Evolutionary conservation across 768 basidiomycete genomes (phyloP).

Genomic region (Chalciporus chontae): DNA sequence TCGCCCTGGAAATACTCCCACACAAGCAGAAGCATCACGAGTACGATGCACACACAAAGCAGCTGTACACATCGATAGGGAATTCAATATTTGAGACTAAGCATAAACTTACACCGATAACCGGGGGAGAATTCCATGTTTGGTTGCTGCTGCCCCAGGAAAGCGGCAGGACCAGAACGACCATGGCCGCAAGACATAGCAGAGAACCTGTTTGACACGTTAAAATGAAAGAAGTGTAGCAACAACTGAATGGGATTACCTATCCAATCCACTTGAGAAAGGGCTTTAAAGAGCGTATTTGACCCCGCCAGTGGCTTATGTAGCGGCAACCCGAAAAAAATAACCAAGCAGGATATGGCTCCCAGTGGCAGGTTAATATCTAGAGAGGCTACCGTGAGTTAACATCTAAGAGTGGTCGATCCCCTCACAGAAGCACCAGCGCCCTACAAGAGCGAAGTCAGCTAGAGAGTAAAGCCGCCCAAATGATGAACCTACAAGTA

Average conservation of each 20-base stretch:
- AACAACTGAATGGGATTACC: neutral
- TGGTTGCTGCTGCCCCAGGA: slow-evolving; percentile 3
- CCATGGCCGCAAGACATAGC: slow-evolving; percentile 9
- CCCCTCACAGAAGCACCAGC: slow-evolving; percentile 18
- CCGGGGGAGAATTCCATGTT: slow-evolving; percentile 9
- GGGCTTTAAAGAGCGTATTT: neutral
- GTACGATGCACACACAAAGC: slow-evolving; percentile 8
- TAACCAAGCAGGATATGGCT: slow-evolving; percentile 4
- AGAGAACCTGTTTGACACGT: slow-evolving; percentile 8
- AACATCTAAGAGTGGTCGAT: neutral
- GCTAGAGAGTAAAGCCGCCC: neutral
- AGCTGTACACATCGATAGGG: neutral
- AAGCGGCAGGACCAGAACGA: slow-evolving; percentile 12
- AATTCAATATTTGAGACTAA: neutral
- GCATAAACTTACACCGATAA: slow-evolving; percentile 5
- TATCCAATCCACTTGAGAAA: slow-evolving; percentile 14
- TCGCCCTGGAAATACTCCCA: slow-evolving; percentile 12
- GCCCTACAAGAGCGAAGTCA: slow-evolving; percentile 8
- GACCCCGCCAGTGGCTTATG: neutral
- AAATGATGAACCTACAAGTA: slow-evolving; percentile 4
- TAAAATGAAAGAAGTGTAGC: neutral
- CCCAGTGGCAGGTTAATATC: slow-evolving; percentile 16
- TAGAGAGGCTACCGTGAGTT: slow-evolving; percentile 1
- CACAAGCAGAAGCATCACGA: slow-evolving; percentile 2
- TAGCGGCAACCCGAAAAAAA: slow-evolving; percentile 5